These are phyloP conservation scores for Taxawa tesnikishii DNA, from an alignment of 2,329 filamentous ascomycete genomes.

Conservation along the genomic window DNA sequence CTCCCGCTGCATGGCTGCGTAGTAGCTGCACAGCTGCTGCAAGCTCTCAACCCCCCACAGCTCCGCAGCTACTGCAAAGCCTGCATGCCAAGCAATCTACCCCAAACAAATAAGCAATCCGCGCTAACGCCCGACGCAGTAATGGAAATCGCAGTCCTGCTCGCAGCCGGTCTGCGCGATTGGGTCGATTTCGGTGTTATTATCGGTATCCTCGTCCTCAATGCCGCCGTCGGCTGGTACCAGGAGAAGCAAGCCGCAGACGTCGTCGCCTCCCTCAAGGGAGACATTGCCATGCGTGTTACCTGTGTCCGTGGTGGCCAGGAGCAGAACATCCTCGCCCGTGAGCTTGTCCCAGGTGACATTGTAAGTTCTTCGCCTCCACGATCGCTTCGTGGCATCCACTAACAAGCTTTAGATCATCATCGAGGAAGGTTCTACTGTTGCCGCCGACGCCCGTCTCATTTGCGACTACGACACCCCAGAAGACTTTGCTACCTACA, in stretches of 20 bases:
- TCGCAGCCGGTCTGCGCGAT: constrained; percentile 62
- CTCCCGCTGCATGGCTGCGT: constrained; percentile 7
- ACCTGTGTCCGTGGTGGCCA: constrained; percentile 54
- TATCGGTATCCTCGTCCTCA: constrained; percentile 61
- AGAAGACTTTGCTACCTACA: constrained; percentile 55
- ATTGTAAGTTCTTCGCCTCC: constrained; percentile 46
- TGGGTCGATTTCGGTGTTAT: constrained; percentile 73
- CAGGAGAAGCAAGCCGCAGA: constrained; percentile 72
- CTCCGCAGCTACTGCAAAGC: constrained; percentile 6
- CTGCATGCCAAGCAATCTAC: constrained; percentile 2
- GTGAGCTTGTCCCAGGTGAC: constrained; percentile 65
- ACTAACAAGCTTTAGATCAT: no score
- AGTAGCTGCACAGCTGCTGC: neutral
- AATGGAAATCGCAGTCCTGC: constrained; percentile 64
- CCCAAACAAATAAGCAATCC: constrained; percentile 2
- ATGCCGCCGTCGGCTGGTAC: constrained; percentile 68
- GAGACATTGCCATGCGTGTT: constrained; percentile 67
- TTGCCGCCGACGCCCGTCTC: constrained; percentile 57
- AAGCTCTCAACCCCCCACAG: constrained; percentile 3
- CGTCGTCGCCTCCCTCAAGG: constrained; percentile 62
- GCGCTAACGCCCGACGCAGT: constrained; percentile 33
- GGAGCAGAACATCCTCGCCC: constrained; percentile 57
- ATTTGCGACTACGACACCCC: constrained; percentile 62
- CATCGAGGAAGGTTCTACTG: constrained; percentile 59
- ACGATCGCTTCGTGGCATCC: no score